Base-by-base conservation (phyloP, 164 flowering plant species). In the Dillenia suffruticosa region DNA sequence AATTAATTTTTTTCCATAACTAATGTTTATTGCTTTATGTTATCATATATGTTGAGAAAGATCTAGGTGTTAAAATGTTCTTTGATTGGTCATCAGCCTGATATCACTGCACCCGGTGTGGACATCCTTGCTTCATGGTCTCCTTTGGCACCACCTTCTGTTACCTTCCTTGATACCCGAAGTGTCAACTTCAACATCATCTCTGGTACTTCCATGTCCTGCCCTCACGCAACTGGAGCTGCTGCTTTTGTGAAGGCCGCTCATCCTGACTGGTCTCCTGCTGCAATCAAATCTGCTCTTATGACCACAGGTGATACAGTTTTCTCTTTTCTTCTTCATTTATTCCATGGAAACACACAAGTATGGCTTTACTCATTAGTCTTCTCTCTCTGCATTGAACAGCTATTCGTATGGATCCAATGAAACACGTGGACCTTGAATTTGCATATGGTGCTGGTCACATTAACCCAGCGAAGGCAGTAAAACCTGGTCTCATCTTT, bases 381-480 rank as follows among this genome's bases (percentile, higher is more conserved):
- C 19, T 16, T n/a, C 43, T 17, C 24, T 59, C 19, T 47, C 22
- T 4, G 15, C 22, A 43, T 47, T 14, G 12, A 53, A 0, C 56
- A 72, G 68, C 75, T 63, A 12, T 19, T 12, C 12, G 17, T 11
- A 62, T 73, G 76, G 67, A 58, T 46, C 67, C 70, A 46, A 73
- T 13, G 12, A 69, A 58, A 62, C 46, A 59, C 15, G 57, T 58
- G 3, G 70, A 67, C 19, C 22, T 24, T 12, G 68, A 69, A 54
- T 73, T 73, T 43, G 67, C 73, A 8, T 69, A 73, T 22, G 70
- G 76, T 14, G 65, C 76, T 8, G 72, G 76, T 19, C 73, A 69
- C 49, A 51, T 73, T 32, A 65, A 73, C 67, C 76, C 72, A 14
- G 8, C 17, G 15, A 62, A 50, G 24, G 72, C 72, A 44, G 58